phyloP scores from a whole-genome alignment of 805 yeast species.

The Lachancea lanzarotensis region DNA sequence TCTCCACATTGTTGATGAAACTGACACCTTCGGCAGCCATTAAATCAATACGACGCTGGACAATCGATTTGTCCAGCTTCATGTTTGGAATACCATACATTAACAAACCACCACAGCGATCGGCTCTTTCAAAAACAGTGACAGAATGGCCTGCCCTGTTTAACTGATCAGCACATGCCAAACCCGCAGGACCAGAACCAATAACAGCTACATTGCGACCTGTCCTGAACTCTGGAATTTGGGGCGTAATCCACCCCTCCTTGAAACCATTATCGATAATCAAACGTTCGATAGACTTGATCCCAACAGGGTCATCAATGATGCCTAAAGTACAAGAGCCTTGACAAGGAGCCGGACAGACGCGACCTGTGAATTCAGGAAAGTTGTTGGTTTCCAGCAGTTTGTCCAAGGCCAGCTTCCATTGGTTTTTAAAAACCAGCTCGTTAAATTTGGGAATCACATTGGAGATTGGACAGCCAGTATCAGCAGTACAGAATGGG shows the following conservation, averaged over 20 bases:
- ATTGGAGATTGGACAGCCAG: constrained; percentile 97
- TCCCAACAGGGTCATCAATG: constrained; percentile 92
- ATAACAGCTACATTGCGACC: constrained; percentile 80
- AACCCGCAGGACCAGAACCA: constrained; percentile 97
- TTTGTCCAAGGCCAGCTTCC: constrained; percentile 90
- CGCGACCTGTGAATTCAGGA: constrained; percentile 97
- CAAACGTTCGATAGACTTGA: constrained; percentile 91
- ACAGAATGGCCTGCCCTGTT: constrained; percentile 93
- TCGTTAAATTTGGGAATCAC: constrained; percentile 98
- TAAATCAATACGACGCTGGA: constrained; percentile 87
- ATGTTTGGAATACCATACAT: constrained; percentile 99
- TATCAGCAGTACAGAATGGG: constrained; percentile 96
- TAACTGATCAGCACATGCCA: constrained; percentile 94
- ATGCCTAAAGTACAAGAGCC: constrained; percentile 95
- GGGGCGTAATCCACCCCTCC: constrained; percentile 92
- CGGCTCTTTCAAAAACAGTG: constrained; percentile 88
- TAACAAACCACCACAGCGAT: constrained; percentile 92
- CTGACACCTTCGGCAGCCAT: constrained; percentile 84
- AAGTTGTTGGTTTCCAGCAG: constrained; percentile 93
- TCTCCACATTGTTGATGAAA: constrained; percentile 67
- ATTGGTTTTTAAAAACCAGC: constrained; percentile 86
- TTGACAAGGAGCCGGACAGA: constrained; percentile 98
- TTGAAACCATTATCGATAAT: constrained; percentile 94
- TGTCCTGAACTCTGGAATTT: constrained; percentile 71
- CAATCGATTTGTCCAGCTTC: constrained; percentile 91